Base-by-base conservation (phyloP, 306 rosid genomes). In the Potentilla sterilis region DNA sequence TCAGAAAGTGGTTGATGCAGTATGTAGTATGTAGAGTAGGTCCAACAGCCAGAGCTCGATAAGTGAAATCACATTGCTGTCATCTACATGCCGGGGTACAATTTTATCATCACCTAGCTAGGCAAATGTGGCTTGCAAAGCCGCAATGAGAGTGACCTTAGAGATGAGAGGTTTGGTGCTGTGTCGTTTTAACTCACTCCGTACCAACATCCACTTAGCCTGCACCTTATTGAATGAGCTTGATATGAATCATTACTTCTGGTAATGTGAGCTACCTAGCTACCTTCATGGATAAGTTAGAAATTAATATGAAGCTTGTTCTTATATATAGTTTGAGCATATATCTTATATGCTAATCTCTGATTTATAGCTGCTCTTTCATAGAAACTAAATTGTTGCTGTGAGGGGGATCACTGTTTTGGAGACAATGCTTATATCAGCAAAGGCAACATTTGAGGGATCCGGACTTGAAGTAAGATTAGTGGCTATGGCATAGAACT, bases 31-130 rank as follows among this genome's bases (percentile, higher is more conserved):
- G 34, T 55, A 21, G 28, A 55, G 62, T 55, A 21, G 75, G 68
- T 77, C 24, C 80, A 67, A 77, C 21, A 14, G 19, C 12, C 62
- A 34, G 14, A 16, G 57, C 24, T 58, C 19, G 9, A 24, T 42
- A 28, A 13, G 69, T 7, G n/a, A 43, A n/a, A 46, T 34, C 65
- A 62, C 48, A 42, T 62, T 62, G 67, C 28, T 75, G 70, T 28
- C 59, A 40, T 52, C 59, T 58, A 75, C 42, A 38, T 63, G 47
- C 68, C 46, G 1, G 6, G 37, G 52, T 34, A 14, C 21, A 24
- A 8, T 34, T 35, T 63, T 32, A 13, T 63, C 68, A 63, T 63
- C 19, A 35, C 21, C 68, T 63, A 2, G 11, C 42, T 6, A 2
- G 21, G 21, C 43, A 35, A 63, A 63, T 63, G 40, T 63, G 68